Percentiles rank a stretch among this genome's conserved stretches.
phyloP scores from a whole-genome alignment of 225 moss, liverwort and hornwort genomes.

The Physcomitrellopsis africana region DNA sequence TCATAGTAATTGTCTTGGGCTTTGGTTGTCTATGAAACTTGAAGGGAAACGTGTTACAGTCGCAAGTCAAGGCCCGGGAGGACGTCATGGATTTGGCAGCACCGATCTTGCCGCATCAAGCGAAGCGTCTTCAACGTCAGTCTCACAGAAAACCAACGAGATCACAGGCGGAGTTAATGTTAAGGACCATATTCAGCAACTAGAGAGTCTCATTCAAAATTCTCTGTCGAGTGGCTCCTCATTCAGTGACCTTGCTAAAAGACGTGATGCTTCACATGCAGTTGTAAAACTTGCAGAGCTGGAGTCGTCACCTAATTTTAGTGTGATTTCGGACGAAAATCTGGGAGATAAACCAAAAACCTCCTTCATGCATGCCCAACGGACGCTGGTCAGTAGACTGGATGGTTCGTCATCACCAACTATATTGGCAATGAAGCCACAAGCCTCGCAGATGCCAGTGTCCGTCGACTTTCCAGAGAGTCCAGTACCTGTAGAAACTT shows the following conservation, averaged over 20 bases:
- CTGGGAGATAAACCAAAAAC: conserved; percentile 37
- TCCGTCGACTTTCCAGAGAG: conserved; percentile 23
- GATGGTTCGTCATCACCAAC: conserved; percentile 29
- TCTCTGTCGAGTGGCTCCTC: conserved; percentile 38
- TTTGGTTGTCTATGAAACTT: conserved; percentile 18
- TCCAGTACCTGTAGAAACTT: conserved; percentile 9
- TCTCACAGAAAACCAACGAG: conserved; percentile 29
- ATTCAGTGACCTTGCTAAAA: conserved; percentile 33
- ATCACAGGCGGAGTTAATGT: conserved; percentile 36
- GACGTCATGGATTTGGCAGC: conserved; percentile 38
- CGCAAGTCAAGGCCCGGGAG: conserved; percentile 35
- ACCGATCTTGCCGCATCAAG: conserved; percentile 21
- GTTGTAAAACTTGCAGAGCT: conserved; percentile 32
- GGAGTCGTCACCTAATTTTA: conserved; percentile 25
- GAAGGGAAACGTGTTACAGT: conserved; percentile 44
- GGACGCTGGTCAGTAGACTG: conserved; percentile 36
- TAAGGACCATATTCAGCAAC: conserved; percentile 52
- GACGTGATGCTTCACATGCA: conserved; percentile 35
- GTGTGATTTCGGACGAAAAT: conserved; percentile 17
- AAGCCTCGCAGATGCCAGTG: conserved; percentile 28
- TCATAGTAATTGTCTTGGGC: conserved; percentile 10
- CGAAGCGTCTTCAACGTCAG: conserved; percentile 15
- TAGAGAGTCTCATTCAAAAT: conserved; percentile 46
- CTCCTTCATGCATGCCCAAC: conserved; percentile 40
- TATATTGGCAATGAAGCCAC: conserved; percentile 24